Evolutionary conservation across 345 rosid genomes (phyloP).

Genomic region (Eucalyptus pumila): DNA sequence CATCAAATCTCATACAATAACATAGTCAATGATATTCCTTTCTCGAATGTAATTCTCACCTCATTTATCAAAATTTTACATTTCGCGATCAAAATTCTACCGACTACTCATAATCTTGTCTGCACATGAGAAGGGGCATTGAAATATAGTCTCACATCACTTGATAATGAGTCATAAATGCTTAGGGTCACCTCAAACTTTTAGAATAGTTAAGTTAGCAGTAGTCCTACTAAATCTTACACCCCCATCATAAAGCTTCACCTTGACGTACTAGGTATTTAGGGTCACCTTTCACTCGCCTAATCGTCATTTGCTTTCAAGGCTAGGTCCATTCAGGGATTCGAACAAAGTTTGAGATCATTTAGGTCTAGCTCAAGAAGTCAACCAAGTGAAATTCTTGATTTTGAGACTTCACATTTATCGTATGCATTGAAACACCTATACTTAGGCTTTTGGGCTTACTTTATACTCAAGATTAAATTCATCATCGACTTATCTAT

Average conservation of each 20-base stretch:
- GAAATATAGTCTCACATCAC: neutral
- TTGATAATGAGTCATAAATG: neutral
- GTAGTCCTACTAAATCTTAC: neutral
- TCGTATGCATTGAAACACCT: neutral
- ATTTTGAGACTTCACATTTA: neutral
- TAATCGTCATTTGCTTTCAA: neutral
- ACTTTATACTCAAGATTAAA: neutral
- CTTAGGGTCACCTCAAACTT: neutral
- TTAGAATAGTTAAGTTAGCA: rapidly evolving
- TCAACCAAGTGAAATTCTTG: neutral
- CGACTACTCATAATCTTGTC: rapidly evolving
- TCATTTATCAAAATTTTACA: no score
- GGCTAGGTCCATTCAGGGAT: neutral
- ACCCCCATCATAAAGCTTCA: neutral
- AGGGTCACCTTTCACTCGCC: neutral
- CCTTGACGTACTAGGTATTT: neutral
- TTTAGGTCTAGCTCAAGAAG: neutral
- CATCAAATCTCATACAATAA: no score
- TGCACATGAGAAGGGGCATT: neutral
- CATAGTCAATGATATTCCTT: no score
- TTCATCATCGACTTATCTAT: neutral
- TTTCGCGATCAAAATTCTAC: neutral
- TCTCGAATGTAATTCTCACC: no score
- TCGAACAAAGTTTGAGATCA: neutral
- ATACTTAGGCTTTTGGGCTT: neutral